Base-by-base conservation (phyloP, 805 yeast genomes). In the Blastobotrys attinorum region DNA sequence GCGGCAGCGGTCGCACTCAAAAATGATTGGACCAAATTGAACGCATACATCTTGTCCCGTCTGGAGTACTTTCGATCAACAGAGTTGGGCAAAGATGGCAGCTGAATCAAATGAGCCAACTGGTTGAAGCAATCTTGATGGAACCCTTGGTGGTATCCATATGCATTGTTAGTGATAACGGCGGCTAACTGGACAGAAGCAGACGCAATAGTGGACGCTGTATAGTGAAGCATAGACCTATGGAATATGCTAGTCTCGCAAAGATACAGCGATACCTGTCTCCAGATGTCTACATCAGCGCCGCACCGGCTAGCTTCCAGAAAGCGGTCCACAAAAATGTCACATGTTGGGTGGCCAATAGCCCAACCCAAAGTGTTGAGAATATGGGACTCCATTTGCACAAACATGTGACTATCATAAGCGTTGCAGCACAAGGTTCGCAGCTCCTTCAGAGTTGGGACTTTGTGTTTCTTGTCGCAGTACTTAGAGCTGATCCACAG, bases 401-500 rank as follows among this genome's bases (percentile, higher is more conserved):
- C 64, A 53, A 77, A 78, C 75, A 77, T 70, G 15, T 72, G 70
- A 51, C 72, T 77, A 48, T 76, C 77, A 56, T 80, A 80, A 8
- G 72, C 72, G 45, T 72, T 72, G 38, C 85, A 84, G 65, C 95
- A 84, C 51, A 84, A 68, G 54, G 73, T 77, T 45, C 82, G 77
- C 44, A 86, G 70, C 57, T 85, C 94, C 25, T 73, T 67, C 42
- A 84, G 70, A 51, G 85, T 74, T 37, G 95, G 95, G 39, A 83
- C 76, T 53, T 86, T 70, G 47, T 78, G 77, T 58, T 92, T 74
- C 58, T 80, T 79, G 47, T 86, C 86, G 55, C 75, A 76, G n/a
- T 80, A 72, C 61, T 90, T 90, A 21, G 96, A 81, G 2, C 96
- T 86, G 25, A 90, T 74, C 97, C 97, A 90, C 29, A 90, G 67